Evolutionary conservation across 805 yeast genomes (phyloP), one percentile per base, ranked within the genome.

Genomic region (Cyberlindnera xishuangbannaensis): DNA sequence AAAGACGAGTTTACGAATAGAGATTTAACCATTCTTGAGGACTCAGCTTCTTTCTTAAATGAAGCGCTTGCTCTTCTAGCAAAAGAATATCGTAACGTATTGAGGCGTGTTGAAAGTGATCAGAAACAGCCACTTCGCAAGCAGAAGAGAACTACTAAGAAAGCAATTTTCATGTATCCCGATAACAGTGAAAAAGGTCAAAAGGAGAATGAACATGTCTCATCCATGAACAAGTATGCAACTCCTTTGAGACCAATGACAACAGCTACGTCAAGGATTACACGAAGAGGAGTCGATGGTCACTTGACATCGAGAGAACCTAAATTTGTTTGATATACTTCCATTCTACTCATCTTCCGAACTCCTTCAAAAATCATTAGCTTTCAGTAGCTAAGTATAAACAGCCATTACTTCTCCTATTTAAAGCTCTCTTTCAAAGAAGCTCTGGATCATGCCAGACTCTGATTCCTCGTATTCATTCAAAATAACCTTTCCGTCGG

Each of bases 371-470:
- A n/a, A n/a, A n/a, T n/a, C n/a, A n/a, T n/a, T n/a, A n/a, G n/a
- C n/a, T n/a, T n/a, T n/a, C n/a, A n/a, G n/a, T n/a, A n/a, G n/a
- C n/a, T n/a, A n/a, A n/a, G n/a, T n/a, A n/a, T n/a, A n/a, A n/a
- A n/a, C n/a, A n/a, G n/a, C n/a, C n/a, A n/a, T n/a, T n/a, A n/a
- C n/a, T n/a, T n/a, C n/a, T n/a, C n/a, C n/a, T n/a, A n/a, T n/a
- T 28, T 14, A 43, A 6, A 43, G 34, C 25, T 67, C 75, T 45
- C 86, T 66, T 41, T 83, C 88, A 22, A 59, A 66, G 59, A 79
- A 86, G 48, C 88, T 78, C 58, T 78, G 73, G 50, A 86, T 81
- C 82, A 86, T 70, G 18, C 95, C 95, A 22, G 65, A 63, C 44
- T 76, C 77, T 10, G 78, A 67, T 53, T 83, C 90, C 18, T 73